A percentile compares a stretch with the other conserved stretches of the same genome.
Evolutionary conservation across 2,329 filamentous ascomycete species (phyloP).

Genomic region (Fusarium sp.): DNA sequence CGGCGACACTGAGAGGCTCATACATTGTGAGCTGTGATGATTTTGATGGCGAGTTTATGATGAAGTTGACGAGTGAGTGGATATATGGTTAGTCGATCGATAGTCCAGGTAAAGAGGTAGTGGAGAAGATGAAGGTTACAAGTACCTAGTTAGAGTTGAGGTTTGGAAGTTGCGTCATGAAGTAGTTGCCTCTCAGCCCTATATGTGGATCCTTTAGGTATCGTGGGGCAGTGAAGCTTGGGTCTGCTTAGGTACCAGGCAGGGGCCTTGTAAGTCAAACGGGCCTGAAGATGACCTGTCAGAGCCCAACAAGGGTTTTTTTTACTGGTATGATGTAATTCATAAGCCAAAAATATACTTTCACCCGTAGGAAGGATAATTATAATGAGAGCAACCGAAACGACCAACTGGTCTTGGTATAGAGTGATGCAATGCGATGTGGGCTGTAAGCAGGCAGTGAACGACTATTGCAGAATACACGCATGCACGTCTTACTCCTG

Average conservation of each 20-base stretch:
- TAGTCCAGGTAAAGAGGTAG: neutral
- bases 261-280: neutral
- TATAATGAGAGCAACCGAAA: neutral
- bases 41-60: neutral
- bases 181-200: conserved; percentile 50
- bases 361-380: neutral
- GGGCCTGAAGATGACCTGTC: neutral
- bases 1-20: conserved; percentile 49
- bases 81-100: neutral
- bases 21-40: conserved; percentile 39
- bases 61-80: conserved; percentile 2
- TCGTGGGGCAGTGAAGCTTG: conserved; percentile 31
- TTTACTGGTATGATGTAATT: neutral
- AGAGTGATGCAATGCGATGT: neutral
- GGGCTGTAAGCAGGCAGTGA: no score
- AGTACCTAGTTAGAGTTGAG: neutral
- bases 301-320: neutral
- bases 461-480: no score
- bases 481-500: no score
- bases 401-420: neutral
- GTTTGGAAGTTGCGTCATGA: conserved; percentile 44
- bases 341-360: neutral
- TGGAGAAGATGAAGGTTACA: neutral
- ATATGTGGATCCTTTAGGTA: conserved; percentile 44
- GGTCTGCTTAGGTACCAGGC: neutral